Percentiles rank a stretch among this genome's conserved stretches.
Evolutionary conservation across 2,329 filamentous ascomycete genomes (phyloP).

Genomic region (Thermothelomyces thermophilus): DNA sequence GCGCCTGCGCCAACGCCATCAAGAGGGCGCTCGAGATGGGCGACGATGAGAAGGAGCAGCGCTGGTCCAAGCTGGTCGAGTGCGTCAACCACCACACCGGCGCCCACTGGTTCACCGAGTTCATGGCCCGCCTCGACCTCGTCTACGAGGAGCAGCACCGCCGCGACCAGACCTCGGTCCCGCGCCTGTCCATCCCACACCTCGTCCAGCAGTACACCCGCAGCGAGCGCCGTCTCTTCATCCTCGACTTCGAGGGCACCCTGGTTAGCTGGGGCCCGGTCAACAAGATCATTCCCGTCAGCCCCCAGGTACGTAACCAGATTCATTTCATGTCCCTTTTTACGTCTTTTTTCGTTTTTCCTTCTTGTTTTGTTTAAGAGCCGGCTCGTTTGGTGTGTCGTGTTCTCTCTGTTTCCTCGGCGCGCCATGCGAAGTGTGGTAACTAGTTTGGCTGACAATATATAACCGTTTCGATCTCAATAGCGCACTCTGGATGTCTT

Average conservation of each 20-base stretch:
- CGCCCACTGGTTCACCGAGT: constrained; percentile 75
- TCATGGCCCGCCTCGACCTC: constrained; percentile 62
- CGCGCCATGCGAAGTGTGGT: neutral
- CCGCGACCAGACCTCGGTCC: constrained; percentile 79
- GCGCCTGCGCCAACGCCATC: constrained; percentile 80
- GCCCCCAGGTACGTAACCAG: constrained; percentile 50
- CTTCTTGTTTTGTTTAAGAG: too few relatives aligned
- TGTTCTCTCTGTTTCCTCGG: too few relatives aligned
- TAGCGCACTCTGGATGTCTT: constrained; percentile 75
- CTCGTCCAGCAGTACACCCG: constrained; percentile 60
- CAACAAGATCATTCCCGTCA: constrained; percentile 76
- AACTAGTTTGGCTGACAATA: constrained; percentile 7
- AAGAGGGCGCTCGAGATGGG: constrained; percentile 75
- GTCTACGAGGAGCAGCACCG: constrained; percentile 80
- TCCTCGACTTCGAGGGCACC: constrained; percentile 91
- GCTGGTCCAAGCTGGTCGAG: constrained; percentile 68
- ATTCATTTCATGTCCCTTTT: neutral
- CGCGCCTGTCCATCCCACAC: constrained; percentile 65
- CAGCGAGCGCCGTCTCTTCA: constrained; percentile 67
- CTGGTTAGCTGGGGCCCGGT: constrained; percentile 81
- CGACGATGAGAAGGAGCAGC: constrained; percentile 62
- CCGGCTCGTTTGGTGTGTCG: too few relatives aligned
- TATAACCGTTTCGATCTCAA: neutral
- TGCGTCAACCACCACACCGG: constrained; percentile 78
- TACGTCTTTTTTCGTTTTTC: too few relatives aligned